Conservation (phyloP, 1,139 yeast genomes). For the Taiozyma sp. region DNA sequence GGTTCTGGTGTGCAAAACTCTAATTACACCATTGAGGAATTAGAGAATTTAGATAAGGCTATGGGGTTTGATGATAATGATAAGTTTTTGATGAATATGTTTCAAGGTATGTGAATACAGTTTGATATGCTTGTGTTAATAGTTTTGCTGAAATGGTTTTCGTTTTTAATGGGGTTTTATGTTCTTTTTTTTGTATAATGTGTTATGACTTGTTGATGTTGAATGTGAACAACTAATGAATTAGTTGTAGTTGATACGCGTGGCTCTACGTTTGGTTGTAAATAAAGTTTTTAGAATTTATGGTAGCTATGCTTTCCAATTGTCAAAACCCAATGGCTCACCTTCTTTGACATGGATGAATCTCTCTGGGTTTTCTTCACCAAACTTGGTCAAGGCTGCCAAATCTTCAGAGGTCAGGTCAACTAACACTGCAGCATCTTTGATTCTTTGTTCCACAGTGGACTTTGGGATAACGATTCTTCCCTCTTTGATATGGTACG, state of each 20-base stretch:
- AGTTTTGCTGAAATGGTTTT: not conserved
- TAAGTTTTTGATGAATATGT: slow-evolving; percentile 21
- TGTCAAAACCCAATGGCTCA: slow-evolving; percentile 8
- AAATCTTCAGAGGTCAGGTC: slow-evolving; percentile 41
- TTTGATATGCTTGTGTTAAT: not conserved
- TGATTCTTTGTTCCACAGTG: slow-evolving; percentile 29
- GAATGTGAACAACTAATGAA: not conserved
- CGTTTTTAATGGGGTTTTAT: not conserved
- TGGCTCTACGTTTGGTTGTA: not conserved
- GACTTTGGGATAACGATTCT: slow-evolving; percentile 54
- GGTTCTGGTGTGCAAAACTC: slow-evolving; percentile 9
- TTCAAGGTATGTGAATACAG: slow-evolving; percentile 13
- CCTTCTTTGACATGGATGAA: slow-evolving; percentile 26
- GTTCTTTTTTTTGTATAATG: not conserved
- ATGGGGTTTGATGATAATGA: slow-evolving; percentile 24
- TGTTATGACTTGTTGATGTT: not conserved
- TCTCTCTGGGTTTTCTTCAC: slow-evolving; percentile 38
- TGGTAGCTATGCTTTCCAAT: slow-evolving; percentile 1
- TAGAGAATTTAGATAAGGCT: slow-evolving; percentile 24
- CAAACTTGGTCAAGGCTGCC: slow-evolving; percentile 36
- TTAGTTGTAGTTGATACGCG: not conserved
- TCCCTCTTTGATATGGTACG: slow-evolving; percentile 51
- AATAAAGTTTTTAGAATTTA: too few relatives aligned
- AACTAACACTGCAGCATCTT: slow-evolving; percentile 30
- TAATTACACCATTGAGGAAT: slow-evolving; percentile 20